Evolutionary conservation across 2,329 filamentous ascomycete genomes (phyloP).

Genomic region (Phialophora chinensis): DNA sequence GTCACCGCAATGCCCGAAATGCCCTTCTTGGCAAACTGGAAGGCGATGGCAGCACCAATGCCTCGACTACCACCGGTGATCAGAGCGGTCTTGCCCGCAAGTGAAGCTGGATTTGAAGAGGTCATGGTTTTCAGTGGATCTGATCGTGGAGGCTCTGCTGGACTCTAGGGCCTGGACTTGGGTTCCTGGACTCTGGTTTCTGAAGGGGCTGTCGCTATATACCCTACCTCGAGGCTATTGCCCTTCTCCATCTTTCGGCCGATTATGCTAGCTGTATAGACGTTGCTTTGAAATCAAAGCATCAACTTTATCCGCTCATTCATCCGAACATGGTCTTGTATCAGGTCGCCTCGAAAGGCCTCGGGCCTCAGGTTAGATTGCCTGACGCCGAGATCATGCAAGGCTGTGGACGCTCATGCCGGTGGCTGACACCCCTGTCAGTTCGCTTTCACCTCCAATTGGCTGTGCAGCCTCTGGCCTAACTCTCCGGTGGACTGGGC

Average conservation of each 20-base stretch:
- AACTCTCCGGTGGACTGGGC: not conserved
- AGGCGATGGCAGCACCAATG: constrained; percentile 32
- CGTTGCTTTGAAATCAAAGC: constrained; percentile 12
- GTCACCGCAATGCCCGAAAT: constrained; percentile 21
- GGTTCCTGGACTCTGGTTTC: not conserved
- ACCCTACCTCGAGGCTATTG: not conserved
- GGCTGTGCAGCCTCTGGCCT: not conserved
- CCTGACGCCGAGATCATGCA: not conserved
- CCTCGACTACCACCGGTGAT: constrained; percentile 26
- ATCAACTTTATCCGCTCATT: not conserved
- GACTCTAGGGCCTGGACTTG: not conserved
- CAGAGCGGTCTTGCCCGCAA: constrained; percentile 16
- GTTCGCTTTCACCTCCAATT: not conserved
- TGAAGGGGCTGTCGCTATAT: not conserved
- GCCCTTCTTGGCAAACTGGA: constrained; percentile 19
- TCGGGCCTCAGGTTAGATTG: not conserved
- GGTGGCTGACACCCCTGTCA: constrained; percentile 9
- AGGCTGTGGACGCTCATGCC: constrained; percentile 1
- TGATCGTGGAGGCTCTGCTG: not conserved
- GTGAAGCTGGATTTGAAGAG: not conserved
- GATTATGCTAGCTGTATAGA: not conserved
- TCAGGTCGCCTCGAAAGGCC: not conserved
- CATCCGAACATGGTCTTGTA: not conserved
- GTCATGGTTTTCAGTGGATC: not conserved
- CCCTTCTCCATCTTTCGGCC: not conserved